Evolutionary conservation across 2,329 filamentous ascomycete species (phyloP), one percentile per base, ranked within the genome.

Genomic region (Aspergillus fumigatiaffinis): DNA sequence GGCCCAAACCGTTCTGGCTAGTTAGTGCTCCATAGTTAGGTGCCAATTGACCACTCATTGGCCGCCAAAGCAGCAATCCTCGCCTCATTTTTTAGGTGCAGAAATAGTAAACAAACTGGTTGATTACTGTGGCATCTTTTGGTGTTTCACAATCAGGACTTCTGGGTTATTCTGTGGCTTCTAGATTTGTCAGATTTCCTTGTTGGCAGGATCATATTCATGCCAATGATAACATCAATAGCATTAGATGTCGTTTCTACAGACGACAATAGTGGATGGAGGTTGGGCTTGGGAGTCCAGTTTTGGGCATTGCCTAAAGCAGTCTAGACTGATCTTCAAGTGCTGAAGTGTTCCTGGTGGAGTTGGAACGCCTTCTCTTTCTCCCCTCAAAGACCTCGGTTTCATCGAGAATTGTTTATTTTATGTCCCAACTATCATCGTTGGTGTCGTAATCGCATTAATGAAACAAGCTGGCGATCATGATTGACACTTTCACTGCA

Each of bases 11-110:
- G 5, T 14, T 35, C 12, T 35, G 12, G 32, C 32, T 38, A 17
- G 14, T 7, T 17, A 17, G 32, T 38, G 32, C 32, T 38, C 32
- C 54, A 50, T 50, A 53, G 14, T 26, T 25, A 29, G 38, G 23
- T 29, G 20, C 1, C 35, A 29, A 32, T 53, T 8, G 52, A 53
- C 50, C 61, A 63, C 35, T 60, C 56, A 62, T 51, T 41, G 56
- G 49, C 47, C 56, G 61, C 61, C 60, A 63, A 48, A 62, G 54
- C 59, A 61, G 57, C 58, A 53, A 46, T 46, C 52, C 49, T 20
- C 60, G 62, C 62, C 62, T 64, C 62, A 64, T 60, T 64, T 62
- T 44, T 53, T 28, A 42, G 49, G 54, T 55, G 53, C 50, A 55
- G 57, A 50, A 50, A 48, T 50, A 38, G 14, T 38, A 17, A 38